A percentile compares a stretch with the other conserved stretches of the same genome.
These are phyloP conservation scores for Trichophyton simii DNA, from an alignment of 2,329 filamentous ascomycete species.

Conservation along the genomic window DNA sequence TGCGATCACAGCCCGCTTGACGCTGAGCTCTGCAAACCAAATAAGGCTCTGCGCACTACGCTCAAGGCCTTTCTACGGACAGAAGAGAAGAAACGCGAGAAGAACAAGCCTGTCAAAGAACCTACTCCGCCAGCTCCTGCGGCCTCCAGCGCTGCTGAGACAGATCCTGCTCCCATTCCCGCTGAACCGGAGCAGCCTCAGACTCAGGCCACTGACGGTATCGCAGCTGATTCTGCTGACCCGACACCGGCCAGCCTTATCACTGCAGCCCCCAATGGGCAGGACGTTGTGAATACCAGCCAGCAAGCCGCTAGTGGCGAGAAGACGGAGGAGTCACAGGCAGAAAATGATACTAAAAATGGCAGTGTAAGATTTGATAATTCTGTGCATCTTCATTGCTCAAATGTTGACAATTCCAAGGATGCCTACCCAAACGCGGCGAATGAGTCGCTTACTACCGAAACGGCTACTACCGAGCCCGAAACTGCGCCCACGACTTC, in stretches of 20 bases:
- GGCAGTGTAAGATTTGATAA: background rate
- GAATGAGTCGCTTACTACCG: background rate
- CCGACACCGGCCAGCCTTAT: background rate
- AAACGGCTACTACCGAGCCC: background rate
- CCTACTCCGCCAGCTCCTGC: conserved; percentile 22
- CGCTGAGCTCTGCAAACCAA: conserved; percentile 70
- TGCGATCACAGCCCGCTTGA: conserved; percentile 87
- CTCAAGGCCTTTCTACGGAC: conserved; percentile 84
- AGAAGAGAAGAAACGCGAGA: conserved; percentile 77
- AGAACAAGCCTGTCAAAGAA: conserved; percentile 36
- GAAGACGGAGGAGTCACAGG: background rate
- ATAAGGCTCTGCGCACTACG: conserved; percentile 84
- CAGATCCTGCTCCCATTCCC: background rate
- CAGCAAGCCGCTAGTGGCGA: background rate
- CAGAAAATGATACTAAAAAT: background rate
- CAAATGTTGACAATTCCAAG: background rate
- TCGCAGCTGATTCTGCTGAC: background rate
- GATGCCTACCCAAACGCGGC: background rate
- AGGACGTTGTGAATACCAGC: background rate
- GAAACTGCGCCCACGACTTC: background rate
- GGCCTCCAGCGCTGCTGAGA: background rate
- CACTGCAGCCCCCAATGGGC: background rate
- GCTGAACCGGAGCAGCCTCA: background rate
- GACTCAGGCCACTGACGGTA: background rate
- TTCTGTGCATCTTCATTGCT: background rate